Evolutionary conservation across 805 yeast genomes (phyloP).

Genomic region (Saccharomycopsis javanensis): DNA sequence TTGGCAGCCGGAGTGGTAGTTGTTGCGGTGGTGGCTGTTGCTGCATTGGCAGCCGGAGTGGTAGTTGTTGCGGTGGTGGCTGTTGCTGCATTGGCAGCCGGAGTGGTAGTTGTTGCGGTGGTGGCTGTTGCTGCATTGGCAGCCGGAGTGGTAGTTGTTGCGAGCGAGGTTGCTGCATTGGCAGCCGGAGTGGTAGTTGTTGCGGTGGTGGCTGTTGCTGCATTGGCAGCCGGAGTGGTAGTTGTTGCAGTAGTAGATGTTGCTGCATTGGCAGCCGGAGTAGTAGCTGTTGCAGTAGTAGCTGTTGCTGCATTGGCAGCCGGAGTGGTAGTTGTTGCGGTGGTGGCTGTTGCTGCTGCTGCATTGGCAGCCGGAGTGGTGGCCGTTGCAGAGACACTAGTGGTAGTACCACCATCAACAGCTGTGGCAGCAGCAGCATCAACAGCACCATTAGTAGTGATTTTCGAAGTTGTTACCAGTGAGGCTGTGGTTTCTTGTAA

Average conservation of each 20-base stretch:
- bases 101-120: conserved; percentile 15
- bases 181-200: conserved; percentile 10
- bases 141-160: background rate
- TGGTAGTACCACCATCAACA: conserved; percentile 5
- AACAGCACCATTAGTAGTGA: background rate
- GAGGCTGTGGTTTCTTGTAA: background rate
- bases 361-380: conserved; percentile 9
- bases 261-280: background rate
- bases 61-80: background rate
- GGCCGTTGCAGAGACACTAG: conserved; percentile 8
- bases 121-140: background rate
- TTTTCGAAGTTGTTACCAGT: background rate
- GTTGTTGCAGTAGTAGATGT: background rate
- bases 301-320: background rate
- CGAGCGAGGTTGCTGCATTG: background rate
- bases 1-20: conserved; percentile 7
- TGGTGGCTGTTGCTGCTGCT: background rate
- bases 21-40: conserved; percentile 5
- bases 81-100: conserved; percentile 2
- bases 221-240: background rate
- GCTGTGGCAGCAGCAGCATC: conserved; percentile 17
- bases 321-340: background rate
- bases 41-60: background rate
- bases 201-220: conserved; percentile 2
- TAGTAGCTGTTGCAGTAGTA: conserved; percentile 15